Conservation (phyloP, 2,329 filamentous ascomycete species). For the Ophiostoma piceae region DNA sequence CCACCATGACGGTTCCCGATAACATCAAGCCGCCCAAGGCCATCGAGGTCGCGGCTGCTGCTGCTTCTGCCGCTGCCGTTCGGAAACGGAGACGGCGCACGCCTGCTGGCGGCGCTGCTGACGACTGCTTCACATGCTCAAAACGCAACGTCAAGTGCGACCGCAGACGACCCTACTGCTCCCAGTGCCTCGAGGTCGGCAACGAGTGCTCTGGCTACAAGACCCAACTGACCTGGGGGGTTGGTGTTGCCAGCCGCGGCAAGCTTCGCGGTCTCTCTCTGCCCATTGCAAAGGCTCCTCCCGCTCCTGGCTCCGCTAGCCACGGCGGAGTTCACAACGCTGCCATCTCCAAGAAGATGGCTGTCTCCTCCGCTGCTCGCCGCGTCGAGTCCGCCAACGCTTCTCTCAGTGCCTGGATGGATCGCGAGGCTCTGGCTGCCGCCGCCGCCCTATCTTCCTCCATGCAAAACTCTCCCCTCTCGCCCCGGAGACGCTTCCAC, state of each 20-base stretch:
- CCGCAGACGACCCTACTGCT: constrained; percentile 86
- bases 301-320: constrained; percentile 36
- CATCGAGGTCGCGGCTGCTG: constrained; percentile 31
- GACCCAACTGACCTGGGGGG: constrained; percentile 93
- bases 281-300: constrained; percentile 57
- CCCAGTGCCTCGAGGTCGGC: constrained; percentile 84
- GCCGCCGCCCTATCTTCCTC: constrained; percentile 19
- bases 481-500: constrained; percentile 34
- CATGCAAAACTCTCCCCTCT: constrained; percentile 24
- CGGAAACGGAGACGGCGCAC: constrained; percentile 80
- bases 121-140: constrained; percentile 92
- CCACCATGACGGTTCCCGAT: constrained; percentile 47
- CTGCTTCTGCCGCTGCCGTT: constrained; percentile 36
- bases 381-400: constrained; percentile 42
- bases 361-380: constrained; percentile 34
- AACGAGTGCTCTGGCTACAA: constrained; percentile 95
- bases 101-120: constrained; percentile 78
- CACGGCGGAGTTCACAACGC: constrained; percentile 22
- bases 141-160: constrained; percentile 84
- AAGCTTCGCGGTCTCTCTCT: constrained; percentile 87
- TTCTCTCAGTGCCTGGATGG: constrained; percentile 38
- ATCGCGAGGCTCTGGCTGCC: constrained; percentile 33
- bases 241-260: constrained; percentile 89
- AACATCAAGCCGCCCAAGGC: constrained; percentile 45
- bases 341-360: constrained; percentile 43